These are phyloP conservation scores for Macrotyloma uniflorum DNA, from an alignment of 306 rosid genomes.

Conservation along the genomic window DNA sequence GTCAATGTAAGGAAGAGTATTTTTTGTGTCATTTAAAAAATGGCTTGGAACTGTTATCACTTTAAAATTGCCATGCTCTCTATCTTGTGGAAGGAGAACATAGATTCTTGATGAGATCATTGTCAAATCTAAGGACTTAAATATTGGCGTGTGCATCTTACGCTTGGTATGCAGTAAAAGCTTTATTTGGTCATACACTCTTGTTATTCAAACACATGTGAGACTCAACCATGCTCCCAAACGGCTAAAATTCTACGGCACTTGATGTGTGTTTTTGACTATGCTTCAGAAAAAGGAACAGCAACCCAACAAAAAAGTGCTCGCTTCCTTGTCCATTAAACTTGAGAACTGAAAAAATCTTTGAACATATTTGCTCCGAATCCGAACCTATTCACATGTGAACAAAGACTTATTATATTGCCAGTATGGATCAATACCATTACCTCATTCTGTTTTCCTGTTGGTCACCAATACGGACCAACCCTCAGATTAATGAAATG, in stretches of 20 bases:
- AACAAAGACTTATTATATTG: neutral
- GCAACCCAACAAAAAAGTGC: conserved; percentile 49
- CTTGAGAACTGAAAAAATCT: conserved; percentile 5
- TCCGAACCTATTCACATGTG: neutral
- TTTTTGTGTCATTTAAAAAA: conserved; percentile 9
- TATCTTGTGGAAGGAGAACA: conserved; percentile 57
- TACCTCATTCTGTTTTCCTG: neutral
- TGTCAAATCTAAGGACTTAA: conserved; percentile 55
- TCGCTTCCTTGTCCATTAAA: conserved; percentile 42
- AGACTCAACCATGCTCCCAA: conserved; percentile 46
- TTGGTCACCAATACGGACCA: neutral
- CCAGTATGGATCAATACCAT: neutral
- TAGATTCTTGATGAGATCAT: conserved; percentile 72
- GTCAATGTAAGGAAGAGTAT: conserved; percentile 14
- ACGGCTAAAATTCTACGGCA: conserved; percentile 45
- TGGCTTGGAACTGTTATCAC: conserved; percentile 26
- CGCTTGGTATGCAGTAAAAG: conserved; percentile 57
- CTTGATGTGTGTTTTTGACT: conserved; percentile 61
- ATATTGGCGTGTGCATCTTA: conserved; percentile 59
- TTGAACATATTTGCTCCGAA: neutral
- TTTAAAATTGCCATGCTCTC: conserved; percentile 30
- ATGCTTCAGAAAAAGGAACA: conserved; percentile 47
- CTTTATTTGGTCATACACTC: conserved; percentile 60
- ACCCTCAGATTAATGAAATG: neutral
- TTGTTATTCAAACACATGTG: conserved; percentile 40